Evolutionary conservation across 2,329 filamentous ascomycete species (phyloP).

Genomic region (Leptodontidium sp.): DNA sequence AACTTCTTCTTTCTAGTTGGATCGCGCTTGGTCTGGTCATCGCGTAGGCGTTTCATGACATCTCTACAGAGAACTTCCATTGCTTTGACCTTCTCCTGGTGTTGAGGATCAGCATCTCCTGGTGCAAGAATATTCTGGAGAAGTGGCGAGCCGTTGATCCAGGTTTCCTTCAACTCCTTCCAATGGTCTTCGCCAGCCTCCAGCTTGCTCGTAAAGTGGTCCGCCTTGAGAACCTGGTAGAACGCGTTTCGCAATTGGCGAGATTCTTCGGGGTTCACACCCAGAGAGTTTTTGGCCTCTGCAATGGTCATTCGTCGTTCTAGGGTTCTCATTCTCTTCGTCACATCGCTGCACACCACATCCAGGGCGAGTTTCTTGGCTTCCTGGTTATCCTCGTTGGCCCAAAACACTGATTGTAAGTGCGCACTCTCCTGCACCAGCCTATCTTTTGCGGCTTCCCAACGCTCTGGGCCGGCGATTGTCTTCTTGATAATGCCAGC

Average conservation of each 20-base stretch:
- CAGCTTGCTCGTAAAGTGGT: slow-evolving; percentile 76
- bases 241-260: slow-evolving; percentile 72
- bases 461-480: slow-evolving; percentile 73
- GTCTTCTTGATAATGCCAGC: slow-evolving; percentile 78
- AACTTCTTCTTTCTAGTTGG: slow-evolving; percentile 54
- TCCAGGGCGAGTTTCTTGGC: slow-evolving; percentile 76
- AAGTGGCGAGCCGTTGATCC: slow-evolving; percentile 66
- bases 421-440: slow-evolving; percentile 71
- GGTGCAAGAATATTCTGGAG: slow-evolving; percentile 62
- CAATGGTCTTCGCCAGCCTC: slow-evolving; percentile 76
- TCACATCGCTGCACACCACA: slow-evolving; percentile 82
- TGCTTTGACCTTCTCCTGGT: slow-evolving; percentile 66
- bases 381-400: slow-evolving; percentile 64
- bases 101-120: slow-evolving; percentile 59
- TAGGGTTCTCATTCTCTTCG: slow-evolving; percentile 76
- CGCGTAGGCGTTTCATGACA: slow-evolving; percentile 78
- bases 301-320: slow-evolving; percentile 74
- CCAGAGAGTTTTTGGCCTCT: slow-evolving; percentile 76
- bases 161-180: slow-evolving; percentile 72
- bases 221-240: slow-evolving; percentile 68
- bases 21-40: slow-evolving; percentile 68
- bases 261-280: slow-evolving; percentile 72
- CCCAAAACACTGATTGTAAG: slow-evolving; percentile 68
- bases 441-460: slow-evolving; percentile 74
- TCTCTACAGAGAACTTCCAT: slow-evolving; percentile 77